Evolutionary conservation across 2,329 filamentous ascomycete genomes (phyloP).

Genomic region (Botryotinia calthae): DNA sequence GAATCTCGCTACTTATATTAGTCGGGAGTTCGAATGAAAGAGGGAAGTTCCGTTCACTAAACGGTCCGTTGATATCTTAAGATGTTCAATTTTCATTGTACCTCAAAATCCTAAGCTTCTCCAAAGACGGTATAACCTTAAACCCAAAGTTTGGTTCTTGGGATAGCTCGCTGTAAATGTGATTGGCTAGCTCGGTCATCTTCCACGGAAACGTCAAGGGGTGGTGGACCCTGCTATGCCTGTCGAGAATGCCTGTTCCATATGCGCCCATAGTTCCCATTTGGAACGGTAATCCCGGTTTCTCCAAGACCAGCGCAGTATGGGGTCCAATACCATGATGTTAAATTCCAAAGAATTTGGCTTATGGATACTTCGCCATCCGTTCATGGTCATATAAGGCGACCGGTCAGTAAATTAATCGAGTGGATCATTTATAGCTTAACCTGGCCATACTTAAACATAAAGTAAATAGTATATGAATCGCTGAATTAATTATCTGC

Average conservation of each 20-base stretch:
- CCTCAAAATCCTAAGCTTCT: neutral
- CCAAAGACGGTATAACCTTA: neutral
- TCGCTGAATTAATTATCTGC: neutral
- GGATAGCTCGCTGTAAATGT: neutral
- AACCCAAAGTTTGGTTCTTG: neutral
- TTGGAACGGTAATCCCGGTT: slow-evolving; percentile 4
- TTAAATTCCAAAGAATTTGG: neutral
- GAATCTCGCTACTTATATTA: neutral
- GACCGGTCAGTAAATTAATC: neutral
- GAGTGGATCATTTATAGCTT: neutral
- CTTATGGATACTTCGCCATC: slow-evolving; percentile 4
- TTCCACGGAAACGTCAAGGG: neutral
- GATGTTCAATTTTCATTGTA: neutral
- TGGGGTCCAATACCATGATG: slow-evolving; percentile 2
- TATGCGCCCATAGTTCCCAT: slow-evolving; percentile 3
- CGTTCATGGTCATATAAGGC: slow-evolving; percentile 1
- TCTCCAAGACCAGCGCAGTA: neutral
- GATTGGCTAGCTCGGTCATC: slow-evolving; percentile 10
- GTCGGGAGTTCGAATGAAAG: neutral
- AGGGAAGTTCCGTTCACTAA: neutral
- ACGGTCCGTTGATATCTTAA: neutral
- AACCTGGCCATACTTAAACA: neutral
- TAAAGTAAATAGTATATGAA: slow-evolving; percentile 1
- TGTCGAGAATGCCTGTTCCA: slow-evolving; percentile 4
- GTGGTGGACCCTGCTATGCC: neutral